Percentiles rank a stretch among this genome's conserved stretches.
phyloP scores from a whole-genome alignment of 2,329 filamentous ascomycete species.

The Pseudogymnoascus sp. region DNA sequence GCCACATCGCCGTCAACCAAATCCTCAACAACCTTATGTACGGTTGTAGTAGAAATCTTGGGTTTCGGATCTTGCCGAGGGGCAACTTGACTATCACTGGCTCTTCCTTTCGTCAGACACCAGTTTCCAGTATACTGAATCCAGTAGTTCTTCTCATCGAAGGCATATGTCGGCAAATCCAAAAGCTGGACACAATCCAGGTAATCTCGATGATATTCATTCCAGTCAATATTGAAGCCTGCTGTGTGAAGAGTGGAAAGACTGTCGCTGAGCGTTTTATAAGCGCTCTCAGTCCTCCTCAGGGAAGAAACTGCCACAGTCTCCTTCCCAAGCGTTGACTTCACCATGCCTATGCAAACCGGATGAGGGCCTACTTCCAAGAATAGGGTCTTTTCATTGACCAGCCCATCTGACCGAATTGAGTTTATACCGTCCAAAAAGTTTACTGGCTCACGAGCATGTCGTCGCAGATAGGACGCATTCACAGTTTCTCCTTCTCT shows the following conservation, averaged over 20 bases:
- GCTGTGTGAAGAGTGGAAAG: constrained; percentile 51
- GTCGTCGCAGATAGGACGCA: constrained; percentile 53
- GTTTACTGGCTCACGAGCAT: constrained; percentile 60
- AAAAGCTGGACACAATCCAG: constrained; percentile 48
- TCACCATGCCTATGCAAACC: constrained; percentile 59
- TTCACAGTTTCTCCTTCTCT: constrained; percentile 46
- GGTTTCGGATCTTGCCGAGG: constrained; percentile 25
- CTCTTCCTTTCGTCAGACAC: constrained; percentile 52
- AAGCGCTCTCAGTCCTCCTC: constrained; percentile 52
- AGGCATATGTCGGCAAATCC: constrained; percentile 59
- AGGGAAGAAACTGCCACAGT: constrained; percentile 51
- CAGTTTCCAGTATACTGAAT: constrained; percentile 58
- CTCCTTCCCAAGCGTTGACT: constrained; percentile 48
- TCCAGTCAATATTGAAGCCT: constrained; percentile 59
- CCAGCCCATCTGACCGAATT: constrained; percentile 47
- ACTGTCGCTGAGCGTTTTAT: constrained; percentile 52
- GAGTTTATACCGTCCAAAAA: constrained; percentile 54
- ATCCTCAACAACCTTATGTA: constrained; percentile 46
- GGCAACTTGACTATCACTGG: neutral
- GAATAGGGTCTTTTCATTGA: constrained; percentile 60
- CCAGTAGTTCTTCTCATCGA: constrained; percentile 64
- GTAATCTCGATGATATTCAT: constrained; percentile 59
- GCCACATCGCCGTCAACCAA: constrained; percentile 42
- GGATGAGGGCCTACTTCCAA: constrained; percentile 69
- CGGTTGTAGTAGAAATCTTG: constrained; percentile 47